Conservation (phyloP, 768 basidiomycete genomes). For the Lactifluus echinatus region DNA sequence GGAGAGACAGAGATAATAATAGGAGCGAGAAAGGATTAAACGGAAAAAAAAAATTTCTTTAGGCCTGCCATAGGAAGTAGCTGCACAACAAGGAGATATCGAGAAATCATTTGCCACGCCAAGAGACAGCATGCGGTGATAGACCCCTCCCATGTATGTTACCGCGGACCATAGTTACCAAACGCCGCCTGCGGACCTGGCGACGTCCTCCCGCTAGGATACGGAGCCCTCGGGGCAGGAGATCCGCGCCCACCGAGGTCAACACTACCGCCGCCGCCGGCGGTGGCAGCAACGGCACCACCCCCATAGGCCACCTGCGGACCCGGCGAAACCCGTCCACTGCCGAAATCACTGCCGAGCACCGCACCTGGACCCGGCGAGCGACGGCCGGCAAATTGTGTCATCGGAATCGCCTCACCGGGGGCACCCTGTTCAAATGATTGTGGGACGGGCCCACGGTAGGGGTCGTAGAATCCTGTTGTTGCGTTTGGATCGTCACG, state of each 20-base stretch:
- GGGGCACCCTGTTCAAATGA: constrained; percentile 43
- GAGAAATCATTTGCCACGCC: background rate
- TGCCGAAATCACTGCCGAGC: constrained; percentile 6
- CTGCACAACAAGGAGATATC: background rate
- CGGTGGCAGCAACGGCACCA: no score
- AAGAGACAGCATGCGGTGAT: no score
- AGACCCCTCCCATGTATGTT: background rate
- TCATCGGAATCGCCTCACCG: constrained; percentile 67
- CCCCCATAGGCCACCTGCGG: constrained; percentile 13
- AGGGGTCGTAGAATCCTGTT: constrained; percentile 57
- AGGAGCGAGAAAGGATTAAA: background rate
- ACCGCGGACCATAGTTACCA: constrained; percentile 23
- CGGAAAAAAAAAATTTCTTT: background rate
- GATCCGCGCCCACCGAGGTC: constrained; percentile 11
- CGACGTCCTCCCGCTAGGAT: constrained; percentile 30
- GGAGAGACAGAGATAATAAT: no score
- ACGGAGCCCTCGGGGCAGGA: background rate
- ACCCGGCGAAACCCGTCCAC: constrained; percentile 12
- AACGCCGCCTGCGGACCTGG: constrained; percentile 43
- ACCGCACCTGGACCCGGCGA: constrained; percentile 24
- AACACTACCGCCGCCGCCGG: background rate
- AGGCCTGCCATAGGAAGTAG: constrained; percentile 1
- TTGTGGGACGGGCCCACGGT: constrained; percentile 64
- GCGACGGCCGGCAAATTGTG: constrained; percentile 35
- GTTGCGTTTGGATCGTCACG: constrained; percentile 53